Evolutionary conservation across 352 stramenopile genomes (phyloP).

Genomic region (Phytophthora macrochlamydospora): DNA sequence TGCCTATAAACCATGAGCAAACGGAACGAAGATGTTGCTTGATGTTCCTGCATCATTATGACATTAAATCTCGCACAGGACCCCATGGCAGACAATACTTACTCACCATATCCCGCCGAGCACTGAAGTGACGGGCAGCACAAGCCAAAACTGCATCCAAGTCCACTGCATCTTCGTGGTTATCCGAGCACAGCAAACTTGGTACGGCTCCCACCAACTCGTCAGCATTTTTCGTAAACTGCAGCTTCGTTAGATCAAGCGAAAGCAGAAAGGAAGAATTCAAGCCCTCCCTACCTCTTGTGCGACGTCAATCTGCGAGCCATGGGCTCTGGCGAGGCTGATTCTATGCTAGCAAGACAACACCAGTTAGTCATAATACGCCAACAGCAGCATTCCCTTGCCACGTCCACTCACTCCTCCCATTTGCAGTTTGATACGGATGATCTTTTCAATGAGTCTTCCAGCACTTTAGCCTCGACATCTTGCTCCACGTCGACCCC

Average conservation of each 20-base stretch:
- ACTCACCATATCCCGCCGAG: conserved; percentile 26
- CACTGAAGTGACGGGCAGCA: conserved; percentile 34
- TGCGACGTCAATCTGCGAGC: conserved; percentile 32
- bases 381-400: conserved; percentile 3
- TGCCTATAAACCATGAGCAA: conserved; percentile 41
- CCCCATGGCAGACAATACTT: background rate
- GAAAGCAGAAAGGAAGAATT: background rate
- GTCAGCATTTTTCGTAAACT: background rate
- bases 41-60: conserved; percentile 18
- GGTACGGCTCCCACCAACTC: conserved; percentile 34
- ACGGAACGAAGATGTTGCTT: conserved; percentile 28
- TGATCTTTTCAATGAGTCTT: conserved; percentile 49
- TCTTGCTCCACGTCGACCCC: conserved; percentile 33
- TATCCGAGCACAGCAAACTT: conserved; percentile 5
- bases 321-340: conserved; percentile 30
- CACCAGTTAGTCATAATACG: background rate
- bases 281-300: conserved; percentile 34
- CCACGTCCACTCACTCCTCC: conserved; percentile 25
- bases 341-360: conserved; percentile 41
- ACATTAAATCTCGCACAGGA: background rate
- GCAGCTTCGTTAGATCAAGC: background rate
- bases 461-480: conserved; percentile 21
- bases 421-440: conserved; percentile 63
- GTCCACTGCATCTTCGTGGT: conserved; percentile 14
- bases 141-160: conserved; percentile 46